Percentiles rank a stretch among this genome's conserved stretches.
Evolutionary conservation across 2,329 filamentous ascomycete species (phyloP).

Genomic region (Chaetothyriales sp.): DNA sequence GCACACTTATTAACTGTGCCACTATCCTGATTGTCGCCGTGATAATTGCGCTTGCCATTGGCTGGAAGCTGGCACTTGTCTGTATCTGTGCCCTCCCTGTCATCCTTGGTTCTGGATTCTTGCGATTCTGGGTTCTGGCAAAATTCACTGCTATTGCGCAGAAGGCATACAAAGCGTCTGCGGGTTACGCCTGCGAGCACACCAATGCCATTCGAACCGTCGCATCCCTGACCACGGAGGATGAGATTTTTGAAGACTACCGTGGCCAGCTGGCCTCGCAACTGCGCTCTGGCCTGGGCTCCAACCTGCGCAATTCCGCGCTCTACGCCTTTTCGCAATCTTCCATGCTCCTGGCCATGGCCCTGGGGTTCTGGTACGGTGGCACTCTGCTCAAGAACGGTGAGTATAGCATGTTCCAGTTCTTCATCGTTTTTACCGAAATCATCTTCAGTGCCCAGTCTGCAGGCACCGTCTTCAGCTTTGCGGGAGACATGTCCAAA

Average conservation of each 20-base stretch:
- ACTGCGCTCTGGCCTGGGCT: constrained; percentile 51
- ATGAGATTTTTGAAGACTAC: constrained; percentile 62
- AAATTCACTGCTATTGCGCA: constrained; percentile 68
- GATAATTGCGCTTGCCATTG: constrained; percentile 54
- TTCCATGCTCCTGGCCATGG: constrained; percentile 66
- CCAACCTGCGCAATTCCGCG: constrained; percentile 58
- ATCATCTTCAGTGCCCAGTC: constrained; percentile 88
- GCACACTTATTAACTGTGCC: constrained; percentile 64
- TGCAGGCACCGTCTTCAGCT: constrained; percentile 76
- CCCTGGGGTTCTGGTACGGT: constrained; percentile 87
- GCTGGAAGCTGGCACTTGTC: constrained; percentile 78
- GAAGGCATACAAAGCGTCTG: constrained; percentile 62
- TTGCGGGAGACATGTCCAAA: constrained; percentile 85
- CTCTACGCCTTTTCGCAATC: constrained; percentile 79
- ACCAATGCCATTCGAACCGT: constrained; percentile 90
- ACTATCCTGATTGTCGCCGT: constrained; percentile 68
- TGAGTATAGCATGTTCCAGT: constrained; percentile 68
- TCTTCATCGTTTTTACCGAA: constrained; percentile 79
- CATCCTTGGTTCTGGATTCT: constrained; percentile 66
- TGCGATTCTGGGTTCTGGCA: constrained; percentile 71
- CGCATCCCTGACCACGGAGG: constrained; percentile 73
- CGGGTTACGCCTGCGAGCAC: constrained; percentile 80
- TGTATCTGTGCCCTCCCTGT: constrained; percentile 66
- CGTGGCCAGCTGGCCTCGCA: constrained; percentile 50
- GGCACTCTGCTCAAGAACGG: constrained; percentile 54